Evolutionary conservation across 2,329 filamentous ascomycete species (phyloP), one percentile per base, ranked within the genome.

Genomic region (Cladophialophora exuberans): DNA sequence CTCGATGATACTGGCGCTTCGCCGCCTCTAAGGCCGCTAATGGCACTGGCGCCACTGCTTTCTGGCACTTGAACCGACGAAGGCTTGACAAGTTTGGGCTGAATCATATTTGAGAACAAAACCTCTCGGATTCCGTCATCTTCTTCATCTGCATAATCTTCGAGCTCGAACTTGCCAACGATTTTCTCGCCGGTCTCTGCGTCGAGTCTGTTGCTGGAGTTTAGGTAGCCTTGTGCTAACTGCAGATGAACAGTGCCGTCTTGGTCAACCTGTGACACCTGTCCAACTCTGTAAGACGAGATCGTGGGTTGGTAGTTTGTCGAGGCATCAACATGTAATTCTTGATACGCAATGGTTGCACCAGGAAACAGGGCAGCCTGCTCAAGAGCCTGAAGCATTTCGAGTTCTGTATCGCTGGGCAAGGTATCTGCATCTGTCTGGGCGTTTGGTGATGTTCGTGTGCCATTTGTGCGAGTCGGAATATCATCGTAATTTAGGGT

Each of bases 161-260:
- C 67, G 9, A 82, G 84, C 64, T 95, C 90, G 61, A 95, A 94
- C 54, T 85, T 88, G 59, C 81, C 84, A 64, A 93, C 96, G 7
- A 90, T 72, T 7, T 90, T 81, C 58, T 87, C 78, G 0, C 90
- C 90, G 0, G 87, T 86, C 33, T 80, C 72, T 9, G 84, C 79
- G 62, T 93, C 85, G 66, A 88, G 23, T 88, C 82, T 31, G 22
- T 17, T 17, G 20, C 44, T 7, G 30, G 44, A 26, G 30, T 51
- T 22, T 30, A 47, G 22, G 13, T 23, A 58, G 18, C 44, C 15
- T 58, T 80, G 79, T 2, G 90, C 89, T 2, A 96, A 78, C 9
- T 79, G 76, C 3, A 95, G 73, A 18, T 79, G 75, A 13, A 96
- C 67, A 0, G 67, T 73, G 3, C 73, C 78, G 44, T 82, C 77